phyloP scores from a whole-genome alignment of 805 yeast species.

The Candida krabiensis region DNA sequence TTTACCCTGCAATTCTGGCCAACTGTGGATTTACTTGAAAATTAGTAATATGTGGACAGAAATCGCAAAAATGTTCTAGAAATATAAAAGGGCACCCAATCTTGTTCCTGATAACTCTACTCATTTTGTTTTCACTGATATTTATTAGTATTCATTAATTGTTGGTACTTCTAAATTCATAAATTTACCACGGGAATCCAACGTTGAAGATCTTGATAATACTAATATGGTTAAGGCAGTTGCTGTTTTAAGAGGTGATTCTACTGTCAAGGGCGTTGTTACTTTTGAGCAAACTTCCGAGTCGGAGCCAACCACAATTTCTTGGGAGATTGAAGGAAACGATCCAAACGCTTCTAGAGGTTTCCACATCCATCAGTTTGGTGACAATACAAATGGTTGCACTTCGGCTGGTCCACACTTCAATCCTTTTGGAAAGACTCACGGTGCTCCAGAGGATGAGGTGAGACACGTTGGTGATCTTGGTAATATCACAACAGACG shows the following conservation, averaged over 20 bases:
- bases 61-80: conserved; percentile 8
- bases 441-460: conserved; percentile 88
- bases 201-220: too few species aligned
- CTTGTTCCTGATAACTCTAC: too few species aligned
- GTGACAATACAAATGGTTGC: conserved; percentile 99
- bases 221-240: conserved; percentile 67
- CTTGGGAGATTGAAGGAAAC: conserved; percentile 90
- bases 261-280: conserved; percentile 85
- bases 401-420: conserved; percentile 98
- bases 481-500: conserved; percentile 91
- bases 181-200: too few species aligned
- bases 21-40: too few species aligned
- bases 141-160: too few species aligned
- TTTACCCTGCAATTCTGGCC: too few species aligned
- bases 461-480: conserved; percentile 91
- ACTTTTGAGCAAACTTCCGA: conserved; percentile 82
- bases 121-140: too few species aligned
- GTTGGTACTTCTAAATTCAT: too few species aligned
- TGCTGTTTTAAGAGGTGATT: conserved; percentile 95
- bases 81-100: too few species aligned
- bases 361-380: conserved; percentile 97
- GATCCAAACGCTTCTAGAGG: conserved; percentile 88
- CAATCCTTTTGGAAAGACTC: conserved; percentile 85
- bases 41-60: too few species aligned
- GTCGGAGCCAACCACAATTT: conserved; percentile 76